A percentile compares a stretch with the other conserved stretches of the same genome.
These are phyloP conservation scores for Jackrogersella minutella DNA, from an alignment of 495 filamentous ascomycete genomes.

Conservation along the genomic window DNA sequence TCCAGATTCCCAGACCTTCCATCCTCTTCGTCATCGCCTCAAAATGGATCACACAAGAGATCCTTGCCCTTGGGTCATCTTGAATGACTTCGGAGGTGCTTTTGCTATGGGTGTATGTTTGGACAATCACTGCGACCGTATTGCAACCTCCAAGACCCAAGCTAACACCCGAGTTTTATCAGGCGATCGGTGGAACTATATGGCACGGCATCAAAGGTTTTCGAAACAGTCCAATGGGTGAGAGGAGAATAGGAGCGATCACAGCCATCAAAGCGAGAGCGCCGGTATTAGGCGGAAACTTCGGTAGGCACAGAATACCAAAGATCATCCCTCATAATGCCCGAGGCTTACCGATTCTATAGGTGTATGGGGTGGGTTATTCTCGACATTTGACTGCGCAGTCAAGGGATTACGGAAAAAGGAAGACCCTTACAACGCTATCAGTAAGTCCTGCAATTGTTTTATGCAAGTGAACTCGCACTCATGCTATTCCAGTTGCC, in stretches of 20 bases:
- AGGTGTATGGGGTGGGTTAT: constrained; percentile 89
- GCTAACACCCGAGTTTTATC: constrained; percentile 16
- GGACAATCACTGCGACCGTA: neutral
- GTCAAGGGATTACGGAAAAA: constrained; percentile 95
- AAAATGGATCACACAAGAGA: constrained; percentile 83
- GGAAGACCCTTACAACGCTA: constrained; percentile 97
- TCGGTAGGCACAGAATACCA: constrained; percentile 59
- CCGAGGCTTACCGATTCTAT: neutral
- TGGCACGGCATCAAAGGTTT: constrained; percentile 99
- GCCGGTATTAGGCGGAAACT: constrained; percentile 95
- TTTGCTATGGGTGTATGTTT: constrained; percentile 93
- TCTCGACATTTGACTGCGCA: constrained; percentile 95
- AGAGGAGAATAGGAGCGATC: constrained; percentile 92
- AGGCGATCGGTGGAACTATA: constrained; percentile 91
- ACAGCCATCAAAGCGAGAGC: constrained; percentile 97
- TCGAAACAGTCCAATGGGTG: constrained; percentile 86
- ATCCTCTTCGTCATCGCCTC: neutral
- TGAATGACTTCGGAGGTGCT: constrained; percentile 96
- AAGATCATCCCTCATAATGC: neutral
- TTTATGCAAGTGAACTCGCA: neutral
- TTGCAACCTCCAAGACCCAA: neutral
- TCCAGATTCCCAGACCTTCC: neutral
- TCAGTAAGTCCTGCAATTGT: constrained; percentile 53
- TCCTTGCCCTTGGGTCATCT: constrained; percentile 94
- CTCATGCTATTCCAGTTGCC: constrained; percentile 58